Base-by-base conservation (phyloP, 164 flowering plant species). In the Santalum album region DNA sequence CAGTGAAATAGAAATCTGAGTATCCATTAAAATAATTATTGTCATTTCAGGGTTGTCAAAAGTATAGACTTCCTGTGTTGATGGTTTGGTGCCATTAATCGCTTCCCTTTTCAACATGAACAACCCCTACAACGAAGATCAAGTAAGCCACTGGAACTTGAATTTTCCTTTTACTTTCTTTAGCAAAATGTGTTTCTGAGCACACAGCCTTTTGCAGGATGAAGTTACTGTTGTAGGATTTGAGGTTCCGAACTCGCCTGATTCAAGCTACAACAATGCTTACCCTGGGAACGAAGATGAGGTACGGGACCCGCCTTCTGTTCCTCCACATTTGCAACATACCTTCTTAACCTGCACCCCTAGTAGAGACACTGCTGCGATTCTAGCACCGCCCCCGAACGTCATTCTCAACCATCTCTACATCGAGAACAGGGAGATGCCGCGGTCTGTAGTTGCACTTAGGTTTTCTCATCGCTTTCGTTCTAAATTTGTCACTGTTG, bases 361-460 rank as follows among this genome's bases (percentile, higher is more conserved):
- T 23, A 69, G 56, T 58, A 61, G 72, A 57, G 95, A 91, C 21
- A 49, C 73, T 46, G 24, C 77, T 14, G 76, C 61, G 7, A 42
- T 67, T 18, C 74, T 88, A 49, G 88, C 98, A 6, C 22, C 51
- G 53, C 98, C 96, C 0, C 89, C 81, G 40, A 77, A 74, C 51
- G 90, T 75, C 48, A 71, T 73, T 47, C 79, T 92, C 32, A 92
- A 92, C 72, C 98, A 92, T 78, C 89, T 92, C 32, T 90, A 80
- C 75, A 80, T 87, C 43, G 95, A 90, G 71, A 90, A 81, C 64
- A 63, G 91, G 65, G 91, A 87, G 51, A 50, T 64, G 56, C 83
- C 85, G 16, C 66, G 71, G 24, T 77, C 92, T 16, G 96, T 88
- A 1, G 88, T 85, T 55, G 96, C 90, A 26, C 82, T 88, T n/a